Evolutionary conservation across 2,329 filamentous ascomycete species (phyloP).

Genomic region (Colletotrichum liriopes): DNA sequence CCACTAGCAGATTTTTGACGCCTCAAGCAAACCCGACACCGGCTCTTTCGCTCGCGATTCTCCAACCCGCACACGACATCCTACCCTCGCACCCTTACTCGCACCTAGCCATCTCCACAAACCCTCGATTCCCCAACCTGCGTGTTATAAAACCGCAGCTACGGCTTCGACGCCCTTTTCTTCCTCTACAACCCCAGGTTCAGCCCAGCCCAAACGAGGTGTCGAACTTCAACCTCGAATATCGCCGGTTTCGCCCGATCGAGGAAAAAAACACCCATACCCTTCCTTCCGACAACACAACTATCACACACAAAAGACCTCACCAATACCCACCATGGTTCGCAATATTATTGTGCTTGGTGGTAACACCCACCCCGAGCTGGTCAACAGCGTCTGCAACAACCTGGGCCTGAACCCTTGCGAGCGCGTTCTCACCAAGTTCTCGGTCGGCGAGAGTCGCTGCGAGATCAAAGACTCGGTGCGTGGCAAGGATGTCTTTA

Average conservation of each 20-base stretch:
- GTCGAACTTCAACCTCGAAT: background rate
- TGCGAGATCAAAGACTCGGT: slow-evolving; percentile 98
- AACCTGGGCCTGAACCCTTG: slow-evolving; percentile 90
- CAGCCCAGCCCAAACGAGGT: background rate
- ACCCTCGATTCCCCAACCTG: slow-evolving; percentile 3
- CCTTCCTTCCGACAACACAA: background rate
- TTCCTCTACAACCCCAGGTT: background rate
- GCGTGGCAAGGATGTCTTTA: slow-evolving; percentile 98
- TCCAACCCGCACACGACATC: slow-evolving; percentile 37
- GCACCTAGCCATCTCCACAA: background rate
- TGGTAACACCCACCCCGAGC: slow-evolving; percentile 90
- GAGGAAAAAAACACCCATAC: background rate
- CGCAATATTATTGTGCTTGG: slow-evolving; percentile 95
- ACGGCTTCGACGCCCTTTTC: background rate
- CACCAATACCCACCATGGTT: slow-evolving; percentile 74
- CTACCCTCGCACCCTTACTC: slow-evolving; percentile 11
- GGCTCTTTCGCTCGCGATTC: slow-evolving; percentile 38
- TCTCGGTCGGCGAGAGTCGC: slow-evolving; percentile 94
- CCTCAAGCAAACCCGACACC: slow-evolving; percentile 42
- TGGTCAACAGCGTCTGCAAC: slow-evolving; percentile 89
- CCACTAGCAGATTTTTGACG: slow-evolving; percentile 44
- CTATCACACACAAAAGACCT: background rate
- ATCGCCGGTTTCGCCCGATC: slow-evolving; percentile 38
- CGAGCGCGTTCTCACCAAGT: slow-evolving; percentile 89
- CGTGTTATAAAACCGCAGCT: slow-evolving; percentile 1